phyloP scores from a whole-genome alignment of 2,329 filamentous ascomycete species.

The Exserohilum turcica region DNA sequence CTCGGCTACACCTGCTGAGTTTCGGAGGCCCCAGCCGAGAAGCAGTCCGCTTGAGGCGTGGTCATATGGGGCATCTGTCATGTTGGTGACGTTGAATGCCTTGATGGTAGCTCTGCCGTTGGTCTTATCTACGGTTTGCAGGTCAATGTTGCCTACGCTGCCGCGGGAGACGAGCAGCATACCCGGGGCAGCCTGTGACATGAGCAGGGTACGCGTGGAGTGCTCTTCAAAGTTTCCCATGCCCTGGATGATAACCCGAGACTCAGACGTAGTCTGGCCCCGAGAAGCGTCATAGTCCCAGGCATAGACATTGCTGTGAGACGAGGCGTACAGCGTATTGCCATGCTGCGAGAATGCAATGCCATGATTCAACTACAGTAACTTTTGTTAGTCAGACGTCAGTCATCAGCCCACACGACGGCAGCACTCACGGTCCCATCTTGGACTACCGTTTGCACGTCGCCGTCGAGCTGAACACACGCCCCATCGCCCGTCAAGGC shows the following conservation, averaged over 20 bases:
- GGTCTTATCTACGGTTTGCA: conserved; percentile 54
- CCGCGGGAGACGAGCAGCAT: conserved; percentile 70
- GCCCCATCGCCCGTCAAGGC: conserved; percentile 39
- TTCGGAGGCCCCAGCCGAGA: conserved; percentile 71
- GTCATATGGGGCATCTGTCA: conserved; percentile 49
- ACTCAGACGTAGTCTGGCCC: conserved; percentile 53
- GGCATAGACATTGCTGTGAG: conserved; percentile 62
- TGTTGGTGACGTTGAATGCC: conserved; percentile 60
- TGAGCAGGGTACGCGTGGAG: conserved; percentile 68
- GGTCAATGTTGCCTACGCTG: conserved; percentile 67
- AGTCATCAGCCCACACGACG: neutral
- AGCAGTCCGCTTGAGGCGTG: conserved; percentile 58
- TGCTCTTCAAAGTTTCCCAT: conserved; percentile 66
- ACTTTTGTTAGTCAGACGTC: conserved; percentile 6
- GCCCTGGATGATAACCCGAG: conserved; percentile 61
- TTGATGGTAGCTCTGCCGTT: conserved; percentile 71
- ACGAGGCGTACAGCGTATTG: conserved; percentile 61
- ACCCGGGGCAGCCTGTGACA: conserved; percentile 61
- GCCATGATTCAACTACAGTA: conserved; percentile 57
- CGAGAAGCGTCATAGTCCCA: conserved; percentile 68
- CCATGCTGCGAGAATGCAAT: conserved; percentile 57
- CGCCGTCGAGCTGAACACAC: conserved; percentile 37
- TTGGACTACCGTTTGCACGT: conserved; percentile 30
- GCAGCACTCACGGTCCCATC: conserved; percentile 35
- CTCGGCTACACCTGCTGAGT: conserved; percentile 73